Conservation (phyloP, 805 yeast genomes). For the Candida stauntonica region DNA sequence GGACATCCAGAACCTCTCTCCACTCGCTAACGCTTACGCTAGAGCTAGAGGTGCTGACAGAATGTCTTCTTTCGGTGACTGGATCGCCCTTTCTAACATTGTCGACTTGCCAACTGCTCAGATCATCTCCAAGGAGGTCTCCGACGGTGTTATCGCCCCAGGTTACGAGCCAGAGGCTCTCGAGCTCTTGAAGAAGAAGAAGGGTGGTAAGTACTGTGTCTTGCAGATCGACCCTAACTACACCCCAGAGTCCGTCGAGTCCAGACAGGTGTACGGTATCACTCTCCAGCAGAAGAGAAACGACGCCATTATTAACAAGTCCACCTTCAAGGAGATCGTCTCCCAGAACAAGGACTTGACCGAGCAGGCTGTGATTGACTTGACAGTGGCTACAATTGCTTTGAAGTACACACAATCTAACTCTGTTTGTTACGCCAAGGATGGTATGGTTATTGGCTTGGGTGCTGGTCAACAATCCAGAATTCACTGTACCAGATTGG, state of each 20-base stretch:
- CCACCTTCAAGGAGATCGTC: constrained; percentile 88
- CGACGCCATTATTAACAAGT: constrained; percentile 90
- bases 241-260: constrained; percentile 75
- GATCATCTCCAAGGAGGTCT: constrained; percentile 94
- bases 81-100: constrained; percentile 93
- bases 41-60: constrained; percentile 99
- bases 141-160: constrained; percentile 99
- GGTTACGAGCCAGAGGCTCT: constrained; percentile 92
- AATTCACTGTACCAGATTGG: constrained; percentile 98
- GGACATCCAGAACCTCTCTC: constrained; percentile 92
- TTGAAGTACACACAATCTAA: constrained; percentile 97
- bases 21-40: constrained; percentile 96
- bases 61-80: constrained; percentile 99
- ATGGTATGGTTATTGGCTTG: constrained; percentile 98
- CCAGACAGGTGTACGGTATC: constrained; percentile 95
- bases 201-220: constrained; percentile 95
- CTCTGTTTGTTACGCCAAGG: constrained; percentile 97
- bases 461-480: constrained; percentile 99
- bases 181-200: constrained; percentile 83
- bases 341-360: constrained; percentile 82
- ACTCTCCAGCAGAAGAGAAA: constrained; percentile 95
- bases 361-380: constrained; percentile 88
- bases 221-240: constrained; percentile 94
- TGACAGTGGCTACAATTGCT: constrained; percentile 96
- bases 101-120: constrained; percentile 96